These are phyloP conservation scores for Sporothrix pseudoabietina DNA, from an alignment of 2,329 filamentous ascomycete species.

Conservation along the genomic window DNA sequence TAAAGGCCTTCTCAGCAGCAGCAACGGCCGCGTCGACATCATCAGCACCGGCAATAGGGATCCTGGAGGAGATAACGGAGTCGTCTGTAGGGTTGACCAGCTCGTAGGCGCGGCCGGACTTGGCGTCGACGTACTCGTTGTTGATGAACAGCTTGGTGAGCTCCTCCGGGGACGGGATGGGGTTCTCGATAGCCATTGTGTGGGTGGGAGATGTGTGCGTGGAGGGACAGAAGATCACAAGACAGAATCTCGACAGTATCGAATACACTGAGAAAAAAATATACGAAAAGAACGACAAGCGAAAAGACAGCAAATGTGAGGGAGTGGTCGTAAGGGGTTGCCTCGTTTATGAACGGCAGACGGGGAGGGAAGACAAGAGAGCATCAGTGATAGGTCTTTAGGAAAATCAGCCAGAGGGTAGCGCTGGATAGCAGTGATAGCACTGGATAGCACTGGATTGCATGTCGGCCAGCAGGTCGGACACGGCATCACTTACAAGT, in stretches of 20 bases:
- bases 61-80: not conserved
- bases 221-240: no score
- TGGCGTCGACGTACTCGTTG: slow-evolving; percentile 29
- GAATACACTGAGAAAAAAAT: not conserved
- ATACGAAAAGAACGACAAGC: not conserved
- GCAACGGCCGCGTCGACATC: slow-evolving; percentile 27
- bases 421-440: not conserved
- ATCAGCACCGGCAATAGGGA: slow-evolving; percentile 24
- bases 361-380: not conserved
- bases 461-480: not conserved
- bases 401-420: not conserved
- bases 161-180: slow-evolving; percentile 14
- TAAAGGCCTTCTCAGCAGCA: slow-evolving; percentile 39
- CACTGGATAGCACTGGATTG: slow-evolving; percentile 5
- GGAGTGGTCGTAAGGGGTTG: not conserved
- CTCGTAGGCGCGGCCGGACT: not conserved
- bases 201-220: not conserved
- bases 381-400: not conserved
- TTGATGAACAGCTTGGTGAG: slow-evolving; percentile 32
- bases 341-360: not conserved
- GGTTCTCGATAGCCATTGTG: slow-evolving; percentile 7
- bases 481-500: not conserved
- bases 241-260: not conserved
- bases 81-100: slow-evolving; percentile 28
- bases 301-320: not conserved